phyloP scores from a whole-genome alignment of 1,139 yeast species.

The Magnusiomyces ingens region DNA sequence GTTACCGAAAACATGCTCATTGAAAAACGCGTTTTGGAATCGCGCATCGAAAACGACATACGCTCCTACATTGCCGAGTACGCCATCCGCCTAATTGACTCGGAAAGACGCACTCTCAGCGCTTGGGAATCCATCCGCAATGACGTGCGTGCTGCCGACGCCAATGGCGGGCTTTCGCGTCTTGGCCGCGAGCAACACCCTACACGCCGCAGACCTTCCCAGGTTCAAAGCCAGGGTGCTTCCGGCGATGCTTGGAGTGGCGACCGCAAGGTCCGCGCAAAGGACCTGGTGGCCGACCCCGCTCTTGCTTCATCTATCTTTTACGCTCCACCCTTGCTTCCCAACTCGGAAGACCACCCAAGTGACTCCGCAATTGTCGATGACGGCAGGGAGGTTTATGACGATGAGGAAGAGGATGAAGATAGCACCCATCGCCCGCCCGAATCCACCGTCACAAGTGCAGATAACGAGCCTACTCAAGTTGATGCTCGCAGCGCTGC shows the following conservation, averaged over 20 bases:
- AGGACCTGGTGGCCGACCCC: constrained; percentile 25
- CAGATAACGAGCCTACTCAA: constrained; percentile 29
- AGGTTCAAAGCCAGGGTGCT: constrained; percentile 41
- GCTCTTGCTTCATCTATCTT: constrained; percentile 19
- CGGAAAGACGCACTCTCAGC: constrained; percentile 73
- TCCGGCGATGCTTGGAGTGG: constrained; percentile 61
- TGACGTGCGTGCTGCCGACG: constrained; percentile 72
- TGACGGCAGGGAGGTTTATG: constrained; percentile 25
- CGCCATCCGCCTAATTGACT: constrained; percentile 70
- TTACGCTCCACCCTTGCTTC: constrained; percentile 6
- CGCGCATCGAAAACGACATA: constrained; percentile 51
- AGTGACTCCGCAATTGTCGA: no score
- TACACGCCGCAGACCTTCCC: constrained; percentile 24
- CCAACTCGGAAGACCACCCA: no score
- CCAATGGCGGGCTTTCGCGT: constrained; percentile 74
- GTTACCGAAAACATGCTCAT: constrained; percentile 80
- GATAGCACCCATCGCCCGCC: constrained; percentile 7
- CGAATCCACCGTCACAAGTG: constrained; percentile 14
- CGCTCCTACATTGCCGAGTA: constrained; percentile 50
- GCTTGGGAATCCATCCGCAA: constrained; percentile 67
- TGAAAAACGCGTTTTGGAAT: constrained; percentile 55
- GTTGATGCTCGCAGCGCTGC: constrained; percentile 86
- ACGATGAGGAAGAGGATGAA: constrained; percentile 26
- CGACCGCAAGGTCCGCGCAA: constrained; percentile 36
- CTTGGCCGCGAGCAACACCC: constrained; percentile 64